Evolutionary conservation across 305 asterid genomes (phyloP).

Genomic region (Fraxinus paxiana): DNA sequence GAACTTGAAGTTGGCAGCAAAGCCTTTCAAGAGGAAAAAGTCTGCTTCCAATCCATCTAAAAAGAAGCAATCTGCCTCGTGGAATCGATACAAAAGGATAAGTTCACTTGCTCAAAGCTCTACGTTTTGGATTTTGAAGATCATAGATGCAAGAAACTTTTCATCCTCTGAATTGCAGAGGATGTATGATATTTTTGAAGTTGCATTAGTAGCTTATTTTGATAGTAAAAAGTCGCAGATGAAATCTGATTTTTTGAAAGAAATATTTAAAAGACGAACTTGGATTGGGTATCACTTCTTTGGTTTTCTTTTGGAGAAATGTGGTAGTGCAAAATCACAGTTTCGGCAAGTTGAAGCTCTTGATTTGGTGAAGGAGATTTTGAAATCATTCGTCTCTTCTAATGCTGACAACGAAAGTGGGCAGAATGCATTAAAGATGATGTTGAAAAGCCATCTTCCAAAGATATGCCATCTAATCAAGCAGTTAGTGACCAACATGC

Average conservation of each 20-base stretch:
- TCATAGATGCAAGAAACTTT: conserved; percentile 64
- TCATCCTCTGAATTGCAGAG: conserved; percentile 52
- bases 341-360: conserved; percentile 89
- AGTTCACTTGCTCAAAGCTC: conserved; percentile 78
- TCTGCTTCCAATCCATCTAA: conserved; percentile 57
- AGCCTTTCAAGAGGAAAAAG: conserved; percentile 85
- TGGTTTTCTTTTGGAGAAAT: conserved; percentile 77
- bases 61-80: conserved; percentile 79
- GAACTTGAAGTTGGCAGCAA: conserved; percentile 81
- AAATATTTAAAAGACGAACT: conserved; percentile 66
- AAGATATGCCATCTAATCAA: conserved; percentile 46
- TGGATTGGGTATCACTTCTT: conserved; percentile 71
- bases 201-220: conserved; percentile 51
- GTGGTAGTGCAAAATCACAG: conserved; percentile 63
- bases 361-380: conserved; percentile 59
- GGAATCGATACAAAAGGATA: conserved; percentile 70
- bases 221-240: conserved; percentile 79
- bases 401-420: conserved; percentile 29
- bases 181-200: conserved; percentile 55
- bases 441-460: conserved; percentile 46
- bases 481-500: conserved; percentile 66
- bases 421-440: conserved; percentile 23
- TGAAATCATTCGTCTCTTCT: conserved; percentile 41
- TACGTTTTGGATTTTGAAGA: conserved; percentile 77
- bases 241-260: conserved; percentile 73